phyloP scores from a whole-genome alignment of 2,329 filamentous ascomycete species.

The Penicillium sp. region DNA sequence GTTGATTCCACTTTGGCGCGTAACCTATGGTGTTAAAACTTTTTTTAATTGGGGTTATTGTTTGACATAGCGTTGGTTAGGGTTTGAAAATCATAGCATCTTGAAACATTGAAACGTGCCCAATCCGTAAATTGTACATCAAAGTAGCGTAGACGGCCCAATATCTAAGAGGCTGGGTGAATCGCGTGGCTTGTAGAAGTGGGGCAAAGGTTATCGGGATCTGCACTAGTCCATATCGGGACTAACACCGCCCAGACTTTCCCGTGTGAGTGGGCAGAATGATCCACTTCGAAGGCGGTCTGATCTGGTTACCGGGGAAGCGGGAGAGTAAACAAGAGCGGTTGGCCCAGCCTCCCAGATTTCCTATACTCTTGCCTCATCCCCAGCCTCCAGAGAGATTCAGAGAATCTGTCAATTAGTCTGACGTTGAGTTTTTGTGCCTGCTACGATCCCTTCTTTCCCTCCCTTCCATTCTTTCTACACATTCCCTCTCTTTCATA shows the following conservation, averaged over 20 bases:
- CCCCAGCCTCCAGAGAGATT: constrained; percentile 38
- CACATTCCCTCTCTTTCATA: constrained; percentile 28
- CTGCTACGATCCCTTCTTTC: constrained; percentile 39
- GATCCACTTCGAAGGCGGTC: constrained; percentile 31
- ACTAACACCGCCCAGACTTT: constrained; percentile 2
- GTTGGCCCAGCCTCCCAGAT: constrained; percentile 45
- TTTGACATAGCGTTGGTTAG: constrained; percentile 12
- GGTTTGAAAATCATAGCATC: background rate
- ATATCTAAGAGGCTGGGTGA: constrained; percentile 21
- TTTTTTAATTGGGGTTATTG: constrained; percentile 1
- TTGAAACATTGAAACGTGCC: constrained; percentile 1
- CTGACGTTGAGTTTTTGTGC: constrained; percentile 25
- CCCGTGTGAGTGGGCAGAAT: constrained; percentile 14
- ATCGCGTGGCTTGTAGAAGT: constrained; percentile 18
- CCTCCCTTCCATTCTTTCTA: constrained; percentile 32
- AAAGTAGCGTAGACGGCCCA: background rate
- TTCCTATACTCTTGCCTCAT: constrained; percentile 28
- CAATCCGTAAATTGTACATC: background rate
- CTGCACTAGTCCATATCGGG: constrained; percentile 12
- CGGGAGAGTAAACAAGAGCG: constrained; percentile 41
- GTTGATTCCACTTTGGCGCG: constrained; percentile 13
- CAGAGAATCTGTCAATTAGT: constrained; percentile 13
- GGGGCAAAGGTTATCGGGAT: constrained; percentile 17
- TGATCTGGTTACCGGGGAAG: constrained; percentile 37
- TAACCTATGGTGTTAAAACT: constrained; percentile 3